phyloP scores from a whole-genome alignment of 306 rosid species.

The Senna tora region DNA sequence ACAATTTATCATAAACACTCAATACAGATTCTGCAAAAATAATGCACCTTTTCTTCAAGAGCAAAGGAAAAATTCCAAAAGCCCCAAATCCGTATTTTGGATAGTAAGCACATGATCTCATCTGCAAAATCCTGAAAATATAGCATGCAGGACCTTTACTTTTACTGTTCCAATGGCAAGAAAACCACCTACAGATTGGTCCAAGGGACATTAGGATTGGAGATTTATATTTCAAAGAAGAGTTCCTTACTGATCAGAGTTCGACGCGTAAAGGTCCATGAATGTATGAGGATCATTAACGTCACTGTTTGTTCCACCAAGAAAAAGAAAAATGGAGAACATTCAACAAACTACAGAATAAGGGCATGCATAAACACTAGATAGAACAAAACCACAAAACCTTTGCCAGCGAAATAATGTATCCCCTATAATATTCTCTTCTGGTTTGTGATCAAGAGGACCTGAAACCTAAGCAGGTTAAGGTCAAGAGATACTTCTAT shows the following conservation, averaged over 20 bases:
- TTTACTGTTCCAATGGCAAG: conserved; percentile 33
- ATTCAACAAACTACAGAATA: conserved; percentile 6
- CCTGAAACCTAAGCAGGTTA: conserved; percentile 75
- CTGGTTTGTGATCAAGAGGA: conserved; percentile 77
- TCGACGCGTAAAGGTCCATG: conserved; percentile 81
- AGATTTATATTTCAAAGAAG: conserved; percentile 34
- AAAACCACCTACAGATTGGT: background rate
- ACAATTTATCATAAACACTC: conserved; percentile 39
- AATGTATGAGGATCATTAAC: conserved; percentile 88
- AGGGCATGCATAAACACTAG: background rate
- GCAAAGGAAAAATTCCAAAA: conserved; percentile 80
- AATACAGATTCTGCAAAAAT: conserved; percentile 33
- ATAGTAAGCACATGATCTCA: conserved; percentile 77
- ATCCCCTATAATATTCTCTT: conserved; percentile 65
- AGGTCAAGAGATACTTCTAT: conserved; percentile 37
- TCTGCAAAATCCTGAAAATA: conserved; percentile 72
- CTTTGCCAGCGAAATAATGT: conserved; percentile 97
- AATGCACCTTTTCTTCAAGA: conserved; percentile 71
- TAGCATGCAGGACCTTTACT: conserved; percentile 30
- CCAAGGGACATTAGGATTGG: background rate
- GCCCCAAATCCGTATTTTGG: conserved; percentile 91
- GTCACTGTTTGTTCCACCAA: conserved; percentile 60
- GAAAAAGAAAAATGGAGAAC: conserved; percentile 1
- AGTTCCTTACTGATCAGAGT: conserved; percentile 75
- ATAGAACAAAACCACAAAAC: conserved; percentile 42